Evolutionary conservation across 2,329 filamentous ascomycete genomes (phyloP).

Genomic region (Phyllosticta citribraziliensis): DNA sequence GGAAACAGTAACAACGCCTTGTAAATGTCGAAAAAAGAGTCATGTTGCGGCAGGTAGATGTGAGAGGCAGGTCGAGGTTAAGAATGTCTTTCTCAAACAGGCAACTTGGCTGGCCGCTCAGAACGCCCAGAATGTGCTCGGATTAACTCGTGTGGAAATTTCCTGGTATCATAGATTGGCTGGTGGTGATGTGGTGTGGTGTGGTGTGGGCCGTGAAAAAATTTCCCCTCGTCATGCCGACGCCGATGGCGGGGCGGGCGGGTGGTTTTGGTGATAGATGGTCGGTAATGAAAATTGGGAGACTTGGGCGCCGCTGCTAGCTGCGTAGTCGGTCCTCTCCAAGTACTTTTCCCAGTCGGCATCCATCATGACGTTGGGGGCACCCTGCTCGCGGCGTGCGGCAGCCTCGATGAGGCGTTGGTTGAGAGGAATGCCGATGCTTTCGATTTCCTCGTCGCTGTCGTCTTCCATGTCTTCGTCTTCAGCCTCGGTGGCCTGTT

Average conservation of each 20-base stretch:
- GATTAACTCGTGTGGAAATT: neutral
- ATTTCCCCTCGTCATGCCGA: neutral
- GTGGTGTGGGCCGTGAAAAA: neutral
- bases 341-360: constrained; percentile 68
- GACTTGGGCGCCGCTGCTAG: constrained; percentile 46
- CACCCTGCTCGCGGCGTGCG: constrained; percentile 51
- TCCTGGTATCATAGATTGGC: neutral
- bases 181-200: neutral
- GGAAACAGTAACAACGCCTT: constrained; percentile 6
- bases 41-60: neutral
- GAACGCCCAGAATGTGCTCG: neutral
- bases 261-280: neutral
- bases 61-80: neutral
- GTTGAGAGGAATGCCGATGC: constrained; percentile 51
- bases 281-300: neutral
- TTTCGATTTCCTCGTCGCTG: constrained; percentile 40
- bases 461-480: constrained; percentile 30
- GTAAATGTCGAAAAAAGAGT: constrained; percentile 7
- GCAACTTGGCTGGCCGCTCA: neutral
- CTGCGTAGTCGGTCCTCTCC: constrained; percentile 38
- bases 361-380: constrained; percentile 51
- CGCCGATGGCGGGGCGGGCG: neutral
- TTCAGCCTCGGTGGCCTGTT: constrained; percentile 7
- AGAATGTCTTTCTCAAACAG: neutral
- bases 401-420: constrained; percentile 55